Evolutionary conservation across 495 filamentous ascomycete species (phyloP).

Genomic region (Penicillium ochrochloron): DNA sequence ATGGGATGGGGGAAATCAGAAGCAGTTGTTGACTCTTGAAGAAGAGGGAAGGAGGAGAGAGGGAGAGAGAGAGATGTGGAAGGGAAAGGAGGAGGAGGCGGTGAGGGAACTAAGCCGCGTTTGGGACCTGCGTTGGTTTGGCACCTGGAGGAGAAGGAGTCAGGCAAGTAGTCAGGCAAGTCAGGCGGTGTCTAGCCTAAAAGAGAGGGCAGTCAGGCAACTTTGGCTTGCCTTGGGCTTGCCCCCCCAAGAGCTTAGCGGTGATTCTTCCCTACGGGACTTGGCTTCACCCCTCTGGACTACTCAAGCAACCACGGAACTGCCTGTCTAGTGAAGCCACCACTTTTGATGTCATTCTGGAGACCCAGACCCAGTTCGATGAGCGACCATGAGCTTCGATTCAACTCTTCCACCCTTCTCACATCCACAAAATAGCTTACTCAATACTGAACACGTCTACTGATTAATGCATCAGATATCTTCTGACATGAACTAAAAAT

Average conservation of each 20-base stretch:
- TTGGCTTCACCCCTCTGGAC: no score
- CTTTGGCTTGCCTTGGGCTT: not conserved
- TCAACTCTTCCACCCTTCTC: not conserved
- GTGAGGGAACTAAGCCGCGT: slow-evolving; percentile 31
- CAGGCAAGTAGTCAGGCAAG: not conserved
- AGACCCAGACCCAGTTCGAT: slow-evolving; percentile 20
- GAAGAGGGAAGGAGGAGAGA: slow-evolving; percentile 22
- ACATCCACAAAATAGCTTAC: not conserved
- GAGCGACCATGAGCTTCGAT: slow-evolving; percentile 21
- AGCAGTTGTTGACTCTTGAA: slow-evolving; percentile 27
- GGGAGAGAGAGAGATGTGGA: slow-evolving; percentile 24
- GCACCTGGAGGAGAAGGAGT: not conserved
- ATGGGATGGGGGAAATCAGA: slow-evolving; percentile 29
- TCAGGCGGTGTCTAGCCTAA: slow-evolving; percentile 1
- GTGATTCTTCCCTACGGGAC: not conserved
- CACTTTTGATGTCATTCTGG: slow-evolving; percentile 37
- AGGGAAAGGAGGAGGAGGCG: slow-evolving; percentile 30
- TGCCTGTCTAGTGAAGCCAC: not conserved
- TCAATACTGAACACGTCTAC: not conserved
- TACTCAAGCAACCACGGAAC: not conserved
- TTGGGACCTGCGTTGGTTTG: not conserved
- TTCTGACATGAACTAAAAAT: not conserved
- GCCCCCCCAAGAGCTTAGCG: not conserved
- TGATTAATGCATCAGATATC: not conserved
- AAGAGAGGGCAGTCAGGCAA: not conserved